Base-by-base conservation (phyloP, 106 monocot species). In the Xerophyta viscosa region DNA sequence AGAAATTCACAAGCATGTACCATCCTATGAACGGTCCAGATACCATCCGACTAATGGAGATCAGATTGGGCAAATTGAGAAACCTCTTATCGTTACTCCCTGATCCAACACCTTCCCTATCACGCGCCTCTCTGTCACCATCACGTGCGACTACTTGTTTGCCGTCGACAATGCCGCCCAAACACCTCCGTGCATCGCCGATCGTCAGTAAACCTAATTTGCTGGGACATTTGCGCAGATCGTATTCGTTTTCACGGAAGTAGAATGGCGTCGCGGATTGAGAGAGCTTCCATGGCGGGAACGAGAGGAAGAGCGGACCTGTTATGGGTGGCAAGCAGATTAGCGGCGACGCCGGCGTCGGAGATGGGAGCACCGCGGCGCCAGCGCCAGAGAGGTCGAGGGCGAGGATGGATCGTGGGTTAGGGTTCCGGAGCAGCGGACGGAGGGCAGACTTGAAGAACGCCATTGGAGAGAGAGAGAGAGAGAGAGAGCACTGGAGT, bases 11-110 rank as follows among this genome's bases (percentile, higher is more conserved):
- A 24, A 49, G 17, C 11, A 37, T 79, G 6, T 63, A 98, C 96
- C 85, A 98, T 18, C 82, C 96, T 51, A 98, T 76, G 14, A 90
- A 52, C 33, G 96, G 96, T 9, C 96, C 96, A 0, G 96, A 98
- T 5, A 77, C 66, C 79, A 86, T 76, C 24, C 96, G 62, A 31
- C 89, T 61, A 36, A 98, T 86, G 24, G 89, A 89, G 17, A 98
- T 71, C 77, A 86, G 65, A 74, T 98, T 98, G 6, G 96, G 96
- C 41, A 89, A 48, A 71, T 98, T 98, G 60, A 85, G 39, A 45
- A 89, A 71, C 45, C 42, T 63, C 13, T 85, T 27, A 27, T 24
- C 20, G 18, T 18, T 7, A 37, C 31, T 22, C 18, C 23, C 12
- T 54, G 37, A 24, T 33, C 48, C 25, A 44, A 9, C 43, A 44